A percentile compares a stretch with the other conserved stretches of the same genome.
These are phyloP conservation scores for Paraglomus occultum DNA, from an alignment of 192 early-diverging fungal genomes.

Conservation along the genomic window DNA sequence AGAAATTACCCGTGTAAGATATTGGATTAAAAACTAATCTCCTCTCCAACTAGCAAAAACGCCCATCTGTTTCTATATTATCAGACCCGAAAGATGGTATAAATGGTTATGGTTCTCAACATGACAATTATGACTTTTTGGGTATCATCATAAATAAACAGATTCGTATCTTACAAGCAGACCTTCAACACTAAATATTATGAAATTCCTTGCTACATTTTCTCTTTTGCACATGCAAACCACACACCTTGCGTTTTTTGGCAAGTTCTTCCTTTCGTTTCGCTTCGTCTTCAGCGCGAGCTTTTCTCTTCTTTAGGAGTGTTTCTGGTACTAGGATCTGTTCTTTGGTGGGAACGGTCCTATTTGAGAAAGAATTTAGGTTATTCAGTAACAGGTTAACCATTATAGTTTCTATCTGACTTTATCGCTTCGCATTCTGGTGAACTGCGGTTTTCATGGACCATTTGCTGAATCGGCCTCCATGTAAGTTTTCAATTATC, in stretches of 20 bases:
- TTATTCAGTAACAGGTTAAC: too few relatives aligned
- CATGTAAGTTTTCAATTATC: too few relatives aligned
- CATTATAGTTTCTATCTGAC: too few relatives aligned
- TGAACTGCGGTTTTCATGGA: too few relatives aligned
- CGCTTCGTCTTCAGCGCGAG: slow-evolving; percentile 69
- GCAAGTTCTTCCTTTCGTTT: slow-evolving; percentile 53
- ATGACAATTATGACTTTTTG: slow-evolving; percentile 40
- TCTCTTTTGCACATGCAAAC: slow-evolving; percentile 34
- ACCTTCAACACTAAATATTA: slow-evolving; percentile 34
- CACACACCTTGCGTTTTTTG: slow-evolving; percentile 55
- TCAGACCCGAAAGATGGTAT: slow-evolving; percentile 87
- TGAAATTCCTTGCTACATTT: slow-evolving; percentile 30
- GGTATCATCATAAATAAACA: slow-evolving; percentile 47
- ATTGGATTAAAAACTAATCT: background rate
- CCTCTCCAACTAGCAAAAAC: background rate
- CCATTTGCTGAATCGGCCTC: too few relatives aligned
- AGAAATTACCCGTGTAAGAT: background rate
- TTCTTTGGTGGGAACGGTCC: slow-evolving; percentile 59
- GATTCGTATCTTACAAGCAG: background rate
- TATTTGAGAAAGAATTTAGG: slow-evolving; percentile 11
- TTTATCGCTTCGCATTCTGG: too few relatives aligned
- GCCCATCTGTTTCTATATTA: slow-evolving; percentile 22
- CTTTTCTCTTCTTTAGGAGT: slow-evolving; percentile 83
- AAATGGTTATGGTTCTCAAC: slow-evolving; percentile 41
- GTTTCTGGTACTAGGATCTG: slow-evolving; percentile 84